Conservation (phyloP, 345 rosid species). For the Carallia brachiata region DNA sequence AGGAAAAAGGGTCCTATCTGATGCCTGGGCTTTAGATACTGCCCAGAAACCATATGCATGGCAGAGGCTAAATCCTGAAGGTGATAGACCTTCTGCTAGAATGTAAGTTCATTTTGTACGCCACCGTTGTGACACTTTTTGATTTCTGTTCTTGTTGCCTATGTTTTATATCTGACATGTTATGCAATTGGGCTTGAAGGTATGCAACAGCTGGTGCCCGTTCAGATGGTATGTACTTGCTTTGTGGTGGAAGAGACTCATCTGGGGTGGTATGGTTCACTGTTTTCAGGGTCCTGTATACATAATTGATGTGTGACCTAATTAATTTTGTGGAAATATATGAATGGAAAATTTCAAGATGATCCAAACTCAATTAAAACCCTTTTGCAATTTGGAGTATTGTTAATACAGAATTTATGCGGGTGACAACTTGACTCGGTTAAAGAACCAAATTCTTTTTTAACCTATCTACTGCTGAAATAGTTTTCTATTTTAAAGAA, state of each 20-base stretch:
- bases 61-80: constrained; percentile 88
- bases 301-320: neutral
- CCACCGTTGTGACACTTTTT: constrained; percentile 3
- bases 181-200: constrained; percentile 41
- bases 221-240: constrained; percentile 97
- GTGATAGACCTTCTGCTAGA: constrained; percentile 90
- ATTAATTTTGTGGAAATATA: no score
- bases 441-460: constrained; percentile 1
- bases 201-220: constrained; percentile 97
- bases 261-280: constrained; percentile 67
- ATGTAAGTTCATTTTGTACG: constrained; percentile 54
- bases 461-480: neutral
- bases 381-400: neutral
- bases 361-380: neutral
- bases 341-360: no score
- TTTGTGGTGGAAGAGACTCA: constrained; percentile 95
- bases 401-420: neutral
- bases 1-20: constrained; percentile 95
- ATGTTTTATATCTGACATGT: constrained; percentile 18
- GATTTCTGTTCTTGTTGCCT: constrained; percentile 9
- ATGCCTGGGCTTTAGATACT: constrained; percentile 96
- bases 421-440: neutral
- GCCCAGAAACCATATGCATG: constrained; percentile 97
- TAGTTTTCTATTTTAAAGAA: no score
- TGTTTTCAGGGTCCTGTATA: constrained; percentile 14